Evolutionary conservation across 257 asterid genomes (phyloP).

Genomic region (Thymus mandschuricus): DNA sequence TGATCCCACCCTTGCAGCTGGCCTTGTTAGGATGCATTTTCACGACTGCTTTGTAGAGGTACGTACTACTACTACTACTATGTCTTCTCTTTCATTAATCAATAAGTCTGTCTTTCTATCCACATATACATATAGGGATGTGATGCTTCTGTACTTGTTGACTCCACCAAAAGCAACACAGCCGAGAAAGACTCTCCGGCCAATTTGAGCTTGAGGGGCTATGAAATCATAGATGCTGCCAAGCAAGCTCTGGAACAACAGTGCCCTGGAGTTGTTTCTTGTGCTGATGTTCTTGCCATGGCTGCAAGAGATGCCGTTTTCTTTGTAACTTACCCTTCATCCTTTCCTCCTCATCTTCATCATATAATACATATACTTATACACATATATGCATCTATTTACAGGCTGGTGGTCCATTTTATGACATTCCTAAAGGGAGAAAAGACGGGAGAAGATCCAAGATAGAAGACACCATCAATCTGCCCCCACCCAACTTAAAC

Average conservation of each 20-base stretch:
- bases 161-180: conserved; percentile 74
- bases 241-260: conserved; percentile 62
- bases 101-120: too few relatives aligned
- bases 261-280: conserved; percentile 94
- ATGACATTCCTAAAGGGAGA: conserved; percentile 82
- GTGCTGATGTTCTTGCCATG: conserved; percentile 93
- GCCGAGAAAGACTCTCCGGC: conserved; percentile 99
- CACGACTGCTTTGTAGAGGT: conserved; percentile 97
- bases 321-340: conserved; percentile 50
- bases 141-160: conserved; percentile 78
- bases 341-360: too few relatives aligned
- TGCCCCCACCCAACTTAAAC: conserved; percentile 80
- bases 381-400: not conserved
- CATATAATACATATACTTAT: too few relatives aligned
- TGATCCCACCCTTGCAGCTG: conserved; percentile 90
- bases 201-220: conserved; percentile 80
- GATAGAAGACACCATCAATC: conserved; percentile 79
- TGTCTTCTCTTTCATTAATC: too few relatives aligned
- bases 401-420: conserved; percentile 88
- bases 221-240: conserved; percentile 73
- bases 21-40: conserved; percentile 84
- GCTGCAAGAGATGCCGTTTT: conserved; percentile 93
- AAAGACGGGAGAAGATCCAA: conserved; percentile 83
- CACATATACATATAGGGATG: conserved; percentile 57
- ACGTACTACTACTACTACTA: not conserved